Conservation (phyloP, 2,329 filamentous ascomycete genomes). For the Ophioceras dolichostomum region DNA sequence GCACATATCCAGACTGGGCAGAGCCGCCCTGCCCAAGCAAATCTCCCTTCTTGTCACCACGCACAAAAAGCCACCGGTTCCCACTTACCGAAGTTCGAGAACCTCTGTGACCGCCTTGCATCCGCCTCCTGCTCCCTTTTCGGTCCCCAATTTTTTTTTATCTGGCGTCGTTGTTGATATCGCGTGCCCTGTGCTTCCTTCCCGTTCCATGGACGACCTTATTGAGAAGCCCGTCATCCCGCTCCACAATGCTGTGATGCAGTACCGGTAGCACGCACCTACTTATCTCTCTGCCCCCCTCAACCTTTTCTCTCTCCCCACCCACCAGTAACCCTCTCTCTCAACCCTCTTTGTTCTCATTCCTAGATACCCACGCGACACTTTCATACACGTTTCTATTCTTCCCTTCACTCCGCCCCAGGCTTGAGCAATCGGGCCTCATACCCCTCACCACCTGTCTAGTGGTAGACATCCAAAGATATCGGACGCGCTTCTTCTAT, state of each 20-base stretch:
- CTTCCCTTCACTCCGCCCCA: too few relatives aligned
- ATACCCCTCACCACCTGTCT: too few relatives aligned
- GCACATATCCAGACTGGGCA: too few relatives aligned
- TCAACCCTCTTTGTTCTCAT: too few relatives aligned
- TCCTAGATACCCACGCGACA: too few relatives aligned
- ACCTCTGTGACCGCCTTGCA: background rate
- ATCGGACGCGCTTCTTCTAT: too few relatives aligned
- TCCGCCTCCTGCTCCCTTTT: background rate
- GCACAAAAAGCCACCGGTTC: background rate
- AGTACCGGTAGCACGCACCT: background rate
- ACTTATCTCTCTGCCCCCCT: background rate
- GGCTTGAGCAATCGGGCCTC: too few relatives aligned
- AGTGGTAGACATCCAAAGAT: too few relatives aligned
- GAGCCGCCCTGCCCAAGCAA: background rate
- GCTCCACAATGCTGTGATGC: background rate
- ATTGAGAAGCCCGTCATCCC: background rate
- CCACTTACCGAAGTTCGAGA: background rate
- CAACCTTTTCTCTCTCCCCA: background rate
- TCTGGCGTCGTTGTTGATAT: background rate
- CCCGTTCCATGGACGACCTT: constrained; percentile 10
- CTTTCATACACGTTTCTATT: too few relatives aligned
- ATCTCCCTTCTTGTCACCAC: background rate
- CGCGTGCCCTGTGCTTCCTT: background rate
- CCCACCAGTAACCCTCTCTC: background rate
- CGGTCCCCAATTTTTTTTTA: background rate